Conservation (phyloP, 2,329 filamentous ascomycete genomes). For the Metarhizium anisopliae region DNA sequence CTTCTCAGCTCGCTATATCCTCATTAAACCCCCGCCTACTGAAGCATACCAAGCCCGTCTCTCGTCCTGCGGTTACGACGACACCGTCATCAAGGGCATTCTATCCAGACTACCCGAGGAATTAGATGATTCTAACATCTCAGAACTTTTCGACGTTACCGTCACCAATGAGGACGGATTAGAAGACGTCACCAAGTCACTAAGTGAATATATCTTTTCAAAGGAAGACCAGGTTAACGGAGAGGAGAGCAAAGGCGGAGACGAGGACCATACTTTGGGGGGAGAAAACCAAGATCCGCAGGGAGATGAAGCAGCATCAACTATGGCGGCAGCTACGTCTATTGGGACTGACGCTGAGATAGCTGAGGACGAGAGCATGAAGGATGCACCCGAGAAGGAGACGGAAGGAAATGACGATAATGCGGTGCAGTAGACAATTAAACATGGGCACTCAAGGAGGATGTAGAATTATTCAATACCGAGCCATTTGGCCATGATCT, state of each 20-base stretch:
- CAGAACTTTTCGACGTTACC: constrained; percentile 18
- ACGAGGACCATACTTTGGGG: background rate
- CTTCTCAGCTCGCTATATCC: constrained; percentile 46
- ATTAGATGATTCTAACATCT: constrained; percentile 16
- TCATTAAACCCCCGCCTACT: constrained; percentile 34
- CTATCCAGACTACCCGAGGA: constrained; percentile 14
- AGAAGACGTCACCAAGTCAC: constrained; percentile 5
- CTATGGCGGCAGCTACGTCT: background rate
- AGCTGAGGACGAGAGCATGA: constrained; percentile 11
- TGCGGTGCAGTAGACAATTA: background rate
- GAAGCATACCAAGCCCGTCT: constrained; percentile 20
- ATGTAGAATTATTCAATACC: background rate
- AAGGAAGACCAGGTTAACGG: background rate
- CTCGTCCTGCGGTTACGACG: constrained; percentile 16
- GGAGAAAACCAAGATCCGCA: constrained; percentile 4
- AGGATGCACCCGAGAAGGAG: constrained; percentile 7
- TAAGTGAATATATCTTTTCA: constrained; percentile 21
- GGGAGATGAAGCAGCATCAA: constrained; percentile 6
- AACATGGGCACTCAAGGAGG: too few relatives aligned
- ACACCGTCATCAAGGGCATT: constrained; percentile 13
- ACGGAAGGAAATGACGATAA: constrained; percentile 1
- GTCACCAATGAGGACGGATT: constrained; percentile 17
- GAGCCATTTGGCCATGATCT: background rate
- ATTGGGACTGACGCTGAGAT: background rate
- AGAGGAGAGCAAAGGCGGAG: background rate